Percentiles rank a stretch among this genome's conserved stretches.
Conservation (phyloP, 2,329 filamentous ascomycete species). For the Neonectria faginata region DNA sequence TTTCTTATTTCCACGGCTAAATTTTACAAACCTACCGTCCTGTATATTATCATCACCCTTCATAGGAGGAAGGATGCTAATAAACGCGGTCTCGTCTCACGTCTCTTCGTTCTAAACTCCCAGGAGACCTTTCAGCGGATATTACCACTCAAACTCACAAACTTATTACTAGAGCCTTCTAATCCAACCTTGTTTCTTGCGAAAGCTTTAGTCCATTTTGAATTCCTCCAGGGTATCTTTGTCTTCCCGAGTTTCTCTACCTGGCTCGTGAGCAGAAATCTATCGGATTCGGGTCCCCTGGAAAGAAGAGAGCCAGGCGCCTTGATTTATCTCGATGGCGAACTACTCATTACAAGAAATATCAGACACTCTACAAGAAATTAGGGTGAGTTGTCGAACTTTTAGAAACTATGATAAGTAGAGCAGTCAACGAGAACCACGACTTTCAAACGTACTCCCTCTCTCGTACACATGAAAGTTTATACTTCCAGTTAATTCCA, state of each 20-base stretch:
- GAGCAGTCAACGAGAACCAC: too few species aligned
- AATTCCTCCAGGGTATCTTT: background rate
- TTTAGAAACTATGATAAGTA: background rate
- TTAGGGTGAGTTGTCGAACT: background rate
- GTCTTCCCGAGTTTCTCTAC: background rate
- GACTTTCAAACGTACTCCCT: background rate
- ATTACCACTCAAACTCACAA: background rate
- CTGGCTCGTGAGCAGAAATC: background rate
- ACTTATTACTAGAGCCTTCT: background rate
- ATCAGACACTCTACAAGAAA: background rate
- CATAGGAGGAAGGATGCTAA: too few species aligned
- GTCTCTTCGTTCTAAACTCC: too few species aligned
- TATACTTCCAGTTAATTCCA: background rate
- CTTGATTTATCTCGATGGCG: background rate
- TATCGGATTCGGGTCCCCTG: background rate
- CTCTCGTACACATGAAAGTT: background rate
- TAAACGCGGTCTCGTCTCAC: too few species aligned
- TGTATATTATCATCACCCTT: too few species aligned
- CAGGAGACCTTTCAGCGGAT: too few species aligned
- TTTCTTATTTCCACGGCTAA: too few species aligned
- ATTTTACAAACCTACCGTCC: too few species aligned
- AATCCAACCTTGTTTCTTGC: background rate
- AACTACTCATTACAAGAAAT: background rate
- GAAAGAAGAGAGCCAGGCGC: background rate
- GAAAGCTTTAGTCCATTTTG: background rate